Evolutionary conservation across 345 rosid species (phyloP), one percentile per base, ranked within the genome.

Genomic region (Tarenaya hassleriana): DNA sequence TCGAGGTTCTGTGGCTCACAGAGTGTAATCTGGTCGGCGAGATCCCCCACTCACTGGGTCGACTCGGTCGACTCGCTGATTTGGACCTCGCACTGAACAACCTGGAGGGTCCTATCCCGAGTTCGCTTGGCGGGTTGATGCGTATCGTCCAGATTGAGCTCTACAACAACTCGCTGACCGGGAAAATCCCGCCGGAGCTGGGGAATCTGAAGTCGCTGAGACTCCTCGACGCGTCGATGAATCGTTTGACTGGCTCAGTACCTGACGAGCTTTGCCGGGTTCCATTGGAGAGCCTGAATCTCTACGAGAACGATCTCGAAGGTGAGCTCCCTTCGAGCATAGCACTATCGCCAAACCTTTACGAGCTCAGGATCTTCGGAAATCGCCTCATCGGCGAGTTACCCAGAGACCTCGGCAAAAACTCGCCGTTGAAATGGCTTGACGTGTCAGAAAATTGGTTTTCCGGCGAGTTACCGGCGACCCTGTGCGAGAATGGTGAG

Each of bases 1-100:
- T 94, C 46, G 88, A 94, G 77, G 73, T 88, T 47, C 66, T 94
- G 68, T 94, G 99, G 99, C 81, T 94, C 7, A 88, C 86, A 0
- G 95, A 83, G 56, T 94, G 99, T 35, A 74, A 77, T 50, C 48
- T 94, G n/a, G 61, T 75, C 1, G 97, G 97, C 1, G 72, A 72
- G 77, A 85, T 94, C 19, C 99, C 99, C 45, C 84, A 78, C 64
- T 88, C 95, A 1, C 72, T 94, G 39, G 94, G 95, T 34, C 71
- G 65, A 41, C 94, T 94, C 68, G 59, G 35, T 41, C 67, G 55
- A 29, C 89, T 94, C 62, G 74, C 39, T 11, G 95, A 88, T 73
- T 80, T 94, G 47, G 99, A 94, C 78, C 64, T 94, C 16, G 95
- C 97, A 5, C 15, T 83, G 16, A 94, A 94, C 70, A 68, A 56